Evolutionary conservation across 441 rosid genomes (phyloP), one percentile per base, ranked within the genome.

Genomic region (Pelargonium fulgidum): DNA sequence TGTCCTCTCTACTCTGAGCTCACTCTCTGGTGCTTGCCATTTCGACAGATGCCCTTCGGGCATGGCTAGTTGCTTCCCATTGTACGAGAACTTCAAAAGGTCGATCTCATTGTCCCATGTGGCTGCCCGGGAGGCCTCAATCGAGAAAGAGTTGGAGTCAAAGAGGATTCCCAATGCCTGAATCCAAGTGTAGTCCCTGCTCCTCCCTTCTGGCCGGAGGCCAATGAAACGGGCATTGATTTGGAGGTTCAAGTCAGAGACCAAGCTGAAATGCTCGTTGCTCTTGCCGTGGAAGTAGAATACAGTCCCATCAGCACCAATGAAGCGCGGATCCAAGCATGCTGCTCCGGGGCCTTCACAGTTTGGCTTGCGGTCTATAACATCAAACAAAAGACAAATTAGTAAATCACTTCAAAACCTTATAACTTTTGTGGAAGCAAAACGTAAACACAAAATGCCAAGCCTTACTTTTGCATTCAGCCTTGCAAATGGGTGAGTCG

Each of bases 181-280:
- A 70, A 92, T 85, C 98, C 95, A 92, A n/a, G 98, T 90, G 63
- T 82, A 88, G 84, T 90, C 95, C 64, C 93, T 73, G 62, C 79
- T 67, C n/a, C 93, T 75, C 16, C 87, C 86, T 14, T 73, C 77
- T 1, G 89, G 91, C 62, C 93, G 75, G 17, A 72, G 92, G 56
- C 93, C 95, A n/a, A 83, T 86, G 86, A 91, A 91, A 29, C 84
- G 79, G 36, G 84, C 84, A 45, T 89, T 89, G 72, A 91, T 85
- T 64, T 91, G 97, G 9, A 86, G 77, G 77, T 83, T 81, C 56
- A 20, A 13, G 73, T 87, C 87, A 0, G 95, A 87, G 11, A 91
- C 88, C 61, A 91, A 72, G 73, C 83, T 78, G 77, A 81, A 91
- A 77, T 85, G 82, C 77, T 85, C 86, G n/a, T 83, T 77, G 67